Evolutionary conservation across 805 yeast genomes (phyloP).

Genomic region (Sugiyamaella qingdaonensis): DNA sequence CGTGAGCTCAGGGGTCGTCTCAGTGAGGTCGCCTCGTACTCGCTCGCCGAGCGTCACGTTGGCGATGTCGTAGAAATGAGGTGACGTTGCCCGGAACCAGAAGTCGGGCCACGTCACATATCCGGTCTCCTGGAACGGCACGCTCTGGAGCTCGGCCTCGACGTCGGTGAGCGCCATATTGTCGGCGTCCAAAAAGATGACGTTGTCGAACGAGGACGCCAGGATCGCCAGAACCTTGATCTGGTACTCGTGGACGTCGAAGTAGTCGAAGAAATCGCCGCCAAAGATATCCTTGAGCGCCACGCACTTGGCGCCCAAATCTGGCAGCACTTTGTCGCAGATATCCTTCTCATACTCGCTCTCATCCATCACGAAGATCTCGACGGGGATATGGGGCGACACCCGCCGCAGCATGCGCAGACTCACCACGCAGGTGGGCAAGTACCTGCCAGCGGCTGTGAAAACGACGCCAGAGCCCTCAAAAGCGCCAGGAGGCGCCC

Average conservation of each 20-base stretch:
- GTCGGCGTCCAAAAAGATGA: conserved; percentile 70
- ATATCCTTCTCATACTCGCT: conserved; percentile 67
- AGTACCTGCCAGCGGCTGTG: conserved; percentile 77
- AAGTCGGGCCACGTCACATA: conserved; percentile 77
- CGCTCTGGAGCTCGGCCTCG: conserved; percentile 51
- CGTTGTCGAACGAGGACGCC: conserved; percentile 69
- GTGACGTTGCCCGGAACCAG: conserved; percentile 80
- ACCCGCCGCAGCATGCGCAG: conserved; percentile 59
- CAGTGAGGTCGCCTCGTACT: conserved; percentile 32
- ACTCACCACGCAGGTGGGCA: conserved; percentile 64
- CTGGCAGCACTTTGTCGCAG: conserved; percentile 60
- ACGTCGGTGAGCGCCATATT: conserved; percentile 66
- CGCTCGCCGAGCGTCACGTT: conserved; percentile 44
- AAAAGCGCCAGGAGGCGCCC: conserved; percentile 13
- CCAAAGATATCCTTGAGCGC: conserved; percentile 63
- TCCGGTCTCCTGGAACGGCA: conserved; percentile 50
- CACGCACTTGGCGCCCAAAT: conserved; percentile 60
- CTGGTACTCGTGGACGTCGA: conserved; percentile 60
- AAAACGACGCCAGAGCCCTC: conserved; percentile 52
- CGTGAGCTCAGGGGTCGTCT: conserved; percentile 15
- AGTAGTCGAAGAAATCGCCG: conserved; percentile 41
- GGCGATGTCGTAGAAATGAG: conserved; percentile 65
- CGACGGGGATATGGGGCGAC: conserved; percentile 71
- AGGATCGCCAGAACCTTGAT: conserved; percentile 64
- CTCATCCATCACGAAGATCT: conserved; percentile 67